Conservation (phyloP, 208 protist genomes). For the Crithidia thermophila region DNA sequence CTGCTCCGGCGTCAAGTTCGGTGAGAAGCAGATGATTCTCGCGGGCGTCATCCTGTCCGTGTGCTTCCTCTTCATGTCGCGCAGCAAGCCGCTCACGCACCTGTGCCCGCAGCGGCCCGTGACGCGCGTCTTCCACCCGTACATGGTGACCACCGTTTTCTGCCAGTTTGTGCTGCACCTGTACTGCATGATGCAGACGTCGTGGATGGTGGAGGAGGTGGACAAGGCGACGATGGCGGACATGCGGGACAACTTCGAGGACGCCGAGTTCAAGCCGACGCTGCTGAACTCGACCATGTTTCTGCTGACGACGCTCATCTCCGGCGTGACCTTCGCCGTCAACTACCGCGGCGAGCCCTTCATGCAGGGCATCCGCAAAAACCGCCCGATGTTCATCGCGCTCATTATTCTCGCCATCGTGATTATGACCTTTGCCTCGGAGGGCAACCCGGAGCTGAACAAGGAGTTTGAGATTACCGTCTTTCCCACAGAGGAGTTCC, state of each 20-base stretch:
- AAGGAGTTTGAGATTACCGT: slow-evolving; percentile 86
- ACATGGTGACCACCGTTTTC: slow-evolving; percentile 95
- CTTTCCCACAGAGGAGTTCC: slow-evolving; percentile 85
- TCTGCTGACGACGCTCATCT: slow-evolving; percentile 94
- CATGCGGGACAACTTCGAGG: slow-evolving; percentile 61
- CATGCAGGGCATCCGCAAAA: slow-evolving; percentile 93
- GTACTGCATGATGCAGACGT: slow-evolving; percentile 87
- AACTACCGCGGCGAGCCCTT: slow-evolving; percentile 98
- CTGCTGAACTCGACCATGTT: slow-evolving; percentile 98
- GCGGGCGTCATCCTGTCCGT: slow-evolving; percentile 94
- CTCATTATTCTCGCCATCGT: slow-evolving; percentile 74
- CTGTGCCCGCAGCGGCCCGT: slow-evolving; percentile 94
- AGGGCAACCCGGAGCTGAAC: slow-evolving; percentile 80
- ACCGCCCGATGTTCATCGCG: slow-evolving; percentile 90
- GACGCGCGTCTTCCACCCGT: slow-evolving; percentile 95
- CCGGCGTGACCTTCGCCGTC: slow-evolving; percentile 96
- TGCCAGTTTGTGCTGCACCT: slow-evolving; percentile 97
- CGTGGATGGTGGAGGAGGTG: slow-evolving; percentile 74
- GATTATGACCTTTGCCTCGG: slow-evolving; percentile 82
- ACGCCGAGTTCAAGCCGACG: slow-evolving; percentile 95
- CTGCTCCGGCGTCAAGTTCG: slow-evolving; percentile 96
- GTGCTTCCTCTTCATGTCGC: slow-evolving; percentile 98
- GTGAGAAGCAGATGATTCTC: slow-evolving; percentile 98
- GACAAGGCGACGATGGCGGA: slow-evolving; percentile 56
- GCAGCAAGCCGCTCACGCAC: slow-evolving; percentile 90